A percentile compares a stretch with the other conserved stretches of the same genome.
Conservation (phyloP, 2,329 filamentous ascomycete genomes). For the Sporothrix euskadiensis region DNA sequence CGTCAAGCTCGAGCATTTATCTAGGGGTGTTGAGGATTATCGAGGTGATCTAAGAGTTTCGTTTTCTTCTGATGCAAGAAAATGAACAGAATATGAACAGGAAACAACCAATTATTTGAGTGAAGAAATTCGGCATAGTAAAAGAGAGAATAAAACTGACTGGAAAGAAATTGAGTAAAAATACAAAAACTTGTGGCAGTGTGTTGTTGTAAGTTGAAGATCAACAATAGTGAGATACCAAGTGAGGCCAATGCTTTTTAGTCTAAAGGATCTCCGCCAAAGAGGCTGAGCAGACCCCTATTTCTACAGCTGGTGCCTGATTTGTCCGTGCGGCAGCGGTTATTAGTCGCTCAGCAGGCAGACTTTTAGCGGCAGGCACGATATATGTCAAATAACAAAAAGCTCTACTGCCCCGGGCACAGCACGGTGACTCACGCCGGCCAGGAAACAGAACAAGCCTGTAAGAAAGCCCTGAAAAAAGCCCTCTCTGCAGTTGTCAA, state of each 20-base stretch:
- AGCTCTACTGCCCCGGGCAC: neutral
- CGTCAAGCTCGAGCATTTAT: slow-evolving; percentile 52
- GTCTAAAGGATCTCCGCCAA: neutral
- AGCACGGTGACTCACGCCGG: slow-evolving; percentile 14
- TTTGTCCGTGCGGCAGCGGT: neutral
- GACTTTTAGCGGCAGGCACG: neutral
- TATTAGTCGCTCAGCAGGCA: neutral
- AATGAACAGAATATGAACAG: neutral
- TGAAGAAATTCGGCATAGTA: neutral
- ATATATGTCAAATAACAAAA: neutral
- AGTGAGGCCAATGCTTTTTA: neutral
- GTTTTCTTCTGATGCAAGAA: neutral
- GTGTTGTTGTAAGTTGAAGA: neutral
- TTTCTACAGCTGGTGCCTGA: neutral
- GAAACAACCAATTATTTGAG: no score
- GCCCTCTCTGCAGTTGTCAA: neutral
- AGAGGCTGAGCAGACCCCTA: neutral
- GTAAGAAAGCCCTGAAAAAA: neutral
- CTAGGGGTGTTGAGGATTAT: neutral
- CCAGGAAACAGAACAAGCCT: neutral
- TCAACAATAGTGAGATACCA: neutral
- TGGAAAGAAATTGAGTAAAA: neutral
- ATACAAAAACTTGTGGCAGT: neutral
- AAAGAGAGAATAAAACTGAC: neutral
- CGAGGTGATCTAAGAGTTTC: neutral